Evolutionary conservation across 768 basidiomycete genomes (phyloP), one percentile per base, ranked within the genome.

Genomic region (Tylopilus subfusipes): DNA sequence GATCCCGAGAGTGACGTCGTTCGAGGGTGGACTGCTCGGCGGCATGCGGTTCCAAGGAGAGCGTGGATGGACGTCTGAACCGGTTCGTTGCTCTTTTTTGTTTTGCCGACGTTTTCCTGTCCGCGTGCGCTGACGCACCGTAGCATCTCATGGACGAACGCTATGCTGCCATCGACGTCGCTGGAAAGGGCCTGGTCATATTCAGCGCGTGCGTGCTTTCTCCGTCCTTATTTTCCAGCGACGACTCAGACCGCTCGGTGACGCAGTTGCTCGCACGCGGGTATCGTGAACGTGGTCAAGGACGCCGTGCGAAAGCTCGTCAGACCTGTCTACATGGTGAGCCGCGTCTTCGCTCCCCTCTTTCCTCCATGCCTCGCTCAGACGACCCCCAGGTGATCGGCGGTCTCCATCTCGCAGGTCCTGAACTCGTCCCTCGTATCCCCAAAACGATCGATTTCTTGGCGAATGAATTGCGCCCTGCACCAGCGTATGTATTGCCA

Each of bases 91-190:
- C 19, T 5, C 19, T 5, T 36, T 14, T 5, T 6, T 16, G 34
- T 33, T 34, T 22, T 11, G n/a, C 47, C 25, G 34, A 27, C 10
- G 29, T 9, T 21, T 6, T 10, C 5, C 4, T 6, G 16, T 34
- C 9, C 9, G 33, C 30, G n/a, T 29, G 19, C 5, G 24, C 38
- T 13, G 42, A 19, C 22, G 21, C n/a, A n/a, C n/a, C 49, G 5
- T 53, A 92, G 88, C 77, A 85, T 46, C 82, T 93, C 58, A 83
- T 86, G 83, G 91, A 93, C 60, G 92, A 93, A 65, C 77, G 92
- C 22, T 93, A 92, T 64, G 83, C 80, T 45, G 84, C 74, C 0
- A 72, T 93, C 24, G 88, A 93, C 67, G 85, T 93, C 0, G 75
- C 76, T n/a, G 90, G 87, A 9, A 92, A 90, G 64, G 91, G 91